A percentile compares a stretch with the other conserved stretches of the same genome.
phyloP scores from a whole-genome alignment of 805 yeast species.

The Kodamaea kakaduensis region DNA sequence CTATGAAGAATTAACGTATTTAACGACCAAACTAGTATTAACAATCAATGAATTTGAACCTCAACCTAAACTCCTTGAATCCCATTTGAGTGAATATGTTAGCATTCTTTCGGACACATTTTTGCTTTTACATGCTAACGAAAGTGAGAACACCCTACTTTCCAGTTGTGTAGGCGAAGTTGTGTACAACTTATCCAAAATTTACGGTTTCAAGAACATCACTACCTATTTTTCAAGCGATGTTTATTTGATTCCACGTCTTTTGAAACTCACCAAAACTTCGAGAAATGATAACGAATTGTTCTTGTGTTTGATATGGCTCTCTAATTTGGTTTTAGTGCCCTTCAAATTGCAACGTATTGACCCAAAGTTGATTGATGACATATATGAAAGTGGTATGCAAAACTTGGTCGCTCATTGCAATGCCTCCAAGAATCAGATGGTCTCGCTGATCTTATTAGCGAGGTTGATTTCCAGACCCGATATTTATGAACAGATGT shows the following conservation, averaged over 20 bases:
- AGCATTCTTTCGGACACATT: conserved; percentile 25
- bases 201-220: conserved; percentile 61
- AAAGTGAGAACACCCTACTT: neutral
- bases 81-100: conserved; percentile 31
- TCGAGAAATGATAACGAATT: conserved; percentile 21
- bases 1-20: conserved; percentile 9
- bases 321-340: conserved; percentile 60
- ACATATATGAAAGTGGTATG: conserved; percentile 34
- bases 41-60: conserved; percentile 50
- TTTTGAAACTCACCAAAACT: conserved; percentile 8
- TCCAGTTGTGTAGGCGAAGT: conserved; percentile 25
- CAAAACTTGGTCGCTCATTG: conserved; percentile 25
- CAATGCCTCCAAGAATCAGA: conserved; percentile 55
- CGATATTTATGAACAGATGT: conserved; percentile 32
- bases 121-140: conserved; percentile 11
- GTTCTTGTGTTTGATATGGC: conserved; percentile 60
- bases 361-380: conserved; percentile 24
- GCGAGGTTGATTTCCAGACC: conserved; percentile 52
- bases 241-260: conserved; percentile 42
- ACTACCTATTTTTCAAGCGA: conserved; percentile 60
- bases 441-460: conserved; percentile 48
- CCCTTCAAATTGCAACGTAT: conserved; percentile 63
- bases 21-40: conserved; percentile 14
- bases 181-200: conserved; percentile 59
- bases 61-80: conserved; percentile 49